Conservation (phyloP, 169 alveolate genomes). For the Eimeria nieschulzi region DNA sequence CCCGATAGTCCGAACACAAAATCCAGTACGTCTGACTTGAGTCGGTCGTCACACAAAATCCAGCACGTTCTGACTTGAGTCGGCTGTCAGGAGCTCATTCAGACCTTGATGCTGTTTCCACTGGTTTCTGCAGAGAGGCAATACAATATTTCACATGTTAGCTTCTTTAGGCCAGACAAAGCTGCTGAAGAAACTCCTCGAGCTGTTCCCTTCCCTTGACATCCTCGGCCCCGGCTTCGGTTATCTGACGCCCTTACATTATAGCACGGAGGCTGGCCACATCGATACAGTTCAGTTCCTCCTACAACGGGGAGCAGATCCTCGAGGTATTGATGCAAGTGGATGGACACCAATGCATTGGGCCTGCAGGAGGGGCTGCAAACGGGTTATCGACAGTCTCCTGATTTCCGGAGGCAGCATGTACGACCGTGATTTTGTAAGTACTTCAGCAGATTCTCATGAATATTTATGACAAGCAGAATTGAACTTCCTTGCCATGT, state of each 20-base stretch:
- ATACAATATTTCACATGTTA: constrained; percentile 60
- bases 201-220: constrained; percentile 54
- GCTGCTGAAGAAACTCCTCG: constrained; percentile 42
- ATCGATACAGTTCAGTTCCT: constrained; percentile 60
- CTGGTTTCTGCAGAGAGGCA: constrained; percentile 61
- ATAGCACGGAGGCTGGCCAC: constrained; percentile 71
- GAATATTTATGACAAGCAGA: not conserved
- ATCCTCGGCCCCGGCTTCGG: constrained; percentile 72
- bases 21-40: no score
- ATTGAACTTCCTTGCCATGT: no score
- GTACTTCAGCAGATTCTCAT: not conserved
- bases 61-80: no score
- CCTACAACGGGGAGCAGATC: constrained; percentile 61
- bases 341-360: constrained; percentile 76
- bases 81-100: no score
- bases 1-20: no score
- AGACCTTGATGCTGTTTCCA: not conserved
- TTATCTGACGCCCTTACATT: constrained; percentile 67
- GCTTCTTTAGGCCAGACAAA: constrained; percentile 60
- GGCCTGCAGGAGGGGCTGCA: constrained; percentile 67
- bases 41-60: no score
- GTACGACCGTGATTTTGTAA: constrained; percentile 60
- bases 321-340: constrained; percentile 64
- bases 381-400: constrained; percentile 25
- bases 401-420: constrained; percentile 53